phyloP scores from a whole-genome alignment of 805 yeast species.

The Candida schatavii region DNA sequence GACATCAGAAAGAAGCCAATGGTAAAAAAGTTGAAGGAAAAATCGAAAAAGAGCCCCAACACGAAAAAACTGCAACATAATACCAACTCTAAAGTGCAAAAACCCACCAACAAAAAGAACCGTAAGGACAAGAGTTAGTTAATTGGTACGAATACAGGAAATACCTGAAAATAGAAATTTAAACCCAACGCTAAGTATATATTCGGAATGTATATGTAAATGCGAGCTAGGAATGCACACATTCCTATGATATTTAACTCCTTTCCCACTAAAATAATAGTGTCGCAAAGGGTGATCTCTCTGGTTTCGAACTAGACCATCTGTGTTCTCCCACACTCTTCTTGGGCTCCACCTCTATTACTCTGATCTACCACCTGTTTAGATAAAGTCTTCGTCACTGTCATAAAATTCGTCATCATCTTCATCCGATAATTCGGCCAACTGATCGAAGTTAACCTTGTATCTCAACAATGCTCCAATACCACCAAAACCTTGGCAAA shows the following conservation, averaged over 20 bases:
- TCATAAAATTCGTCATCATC: constrained; percentile 64
- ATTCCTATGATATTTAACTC: constrained; percentile 4
- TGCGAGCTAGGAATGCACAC: neutral
- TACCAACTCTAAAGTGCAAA: constrained; percentile 4
- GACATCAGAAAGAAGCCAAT: constrained; percentile 35
- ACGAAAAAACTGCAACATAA: too few species aligned
- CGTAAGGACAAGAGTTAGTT: too few species aligned
- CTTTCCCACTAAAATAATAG: too few species aligned
- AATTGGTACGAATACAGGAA: too few species aligned
- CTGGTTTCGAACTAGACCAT: too few species aligned
- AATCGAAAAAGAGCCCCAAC: constrained; percentile 8
- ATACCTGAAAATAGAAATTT: too few species aligned
- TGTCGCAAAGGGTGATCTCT: too few species aligned
- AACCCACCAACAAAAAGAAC: constrained; percentile 5
- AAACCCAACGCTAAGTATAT: neutral
- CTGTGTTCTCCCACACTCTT: too few species aligned
- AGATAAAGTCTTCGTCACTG: constrained; percentile 53
- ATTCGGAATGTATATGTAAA: neutral
- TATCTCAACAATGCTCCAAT: constrained; percentile 95
- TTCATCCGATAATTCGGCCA: constrained; percentile 84
- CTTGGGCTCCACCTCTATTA: too few species aligned
- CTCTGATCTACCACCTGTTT: constrained; percentile 8
- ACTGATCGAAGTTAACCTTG: constrained; percentile 94
- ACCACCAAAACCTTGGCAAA: constrained; percentile 98
- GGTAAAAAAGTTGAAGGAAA: constrained; percentile 11